Conservation (phyloP, 257 asterid species). For the Fraxinus quadrangulata region DNA sequence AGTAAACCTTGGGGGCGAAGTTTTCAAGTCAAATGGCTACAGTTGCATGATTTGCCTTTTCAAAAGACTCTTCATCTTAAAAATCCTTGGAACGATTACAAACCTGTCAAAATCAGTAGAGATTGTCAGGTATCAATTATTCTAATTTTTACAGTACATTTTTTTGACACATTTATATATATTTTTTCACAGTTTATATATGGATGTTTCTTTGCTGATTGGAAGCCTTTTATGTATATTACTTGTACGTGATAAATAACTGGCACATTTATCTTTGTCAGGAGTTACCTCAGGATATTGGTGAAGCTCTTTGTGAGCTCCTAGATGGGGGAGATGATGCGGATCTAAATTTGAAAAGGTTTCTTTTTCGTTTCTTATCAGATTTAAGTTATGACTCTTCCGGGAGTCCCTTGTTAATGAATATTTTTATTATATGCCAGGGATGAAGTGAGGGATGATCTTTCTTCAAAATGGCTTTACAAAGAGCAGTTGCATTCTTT, state of each 20-base stretch:
- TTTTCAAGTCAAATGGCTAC: slow-evolving; percentile 85
- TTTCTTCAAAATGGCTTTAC: slow-evolving; percentile 45
- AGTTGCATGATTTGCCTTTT: slow-evolving; percentile 74
- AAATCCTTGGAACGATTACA: slow-evolving; percentile 86
- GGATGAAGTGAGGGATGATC: slow-evolving; percentile 49
- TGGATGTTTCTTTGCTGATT: neutral
- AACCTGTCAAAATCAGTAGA: slow-evolving; percentile 95
- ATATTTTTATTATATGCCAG: slow-evolving; percentile 42
- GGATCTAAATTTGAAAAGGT: slow-evolving; percentile 56
- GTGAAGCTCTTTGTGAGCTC: slow-evolving; percentile 93
- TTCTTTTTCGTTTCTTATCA: slow-evolving; percentile 23
- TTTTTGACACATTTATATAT: neutral
- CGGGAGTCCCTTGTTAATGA: slow-evolving; percentile 10
- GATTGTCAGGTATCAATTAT: slow-evolving; percentile 77
- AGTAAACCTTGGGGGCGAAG: slow-evolving; percentile 88
- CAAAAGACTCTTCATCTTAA: slow-evolving; percentile 88
- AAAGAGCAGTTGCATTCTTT: slow-evolving; percentile 48
- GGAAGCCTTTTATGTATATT: slow-evolving; percentile 2
- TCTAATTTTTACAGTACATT: neutral
- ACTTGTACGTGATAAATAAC: slow-evolving; percentile 27
- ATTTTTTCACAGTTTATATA: neutral
- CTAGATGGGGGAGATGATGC: slow-evolving; percentile 65
- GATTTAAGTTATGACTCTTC: slow-evolving; percentile 20
- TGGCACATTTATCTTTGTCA: slow-evolving; percentile 40
- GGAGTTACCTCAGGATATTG: slow-evolving; percentile 92